Evolutionary conservation across 108 stramenopile genomes (phyloP).

Genomic region (Skeletonema potamos): DNA sequence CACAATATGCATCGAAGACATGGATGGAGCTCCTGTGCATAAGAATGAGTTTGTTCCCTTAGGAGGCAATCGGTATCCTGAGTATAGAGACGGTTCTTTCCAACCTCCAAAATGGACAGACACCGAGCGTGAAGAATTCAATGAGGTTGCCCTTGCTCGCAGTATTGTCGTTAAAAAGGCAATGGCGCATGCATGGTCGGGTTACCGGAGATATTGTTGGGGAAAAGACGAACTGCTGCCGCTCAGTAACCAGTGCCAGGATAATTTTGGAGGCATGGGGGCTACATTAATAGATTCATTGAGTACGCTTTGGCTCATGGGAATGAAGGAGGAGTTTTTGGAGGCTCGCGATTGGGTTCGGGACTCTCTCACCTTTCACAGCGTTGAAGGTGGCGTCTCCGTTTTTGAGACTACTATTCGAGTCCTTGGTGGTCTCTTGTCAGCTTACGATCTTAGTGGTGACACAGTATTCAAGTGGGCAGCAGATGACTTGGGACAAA

Average conservation of each 20-base stretch:
- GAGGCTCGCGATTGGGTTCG: conserved; percentile 64
- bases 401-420: conserved; percentile 95
- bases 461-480: conserved; percentile 29
- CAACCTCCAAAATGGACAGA: conserved; percentile 23
- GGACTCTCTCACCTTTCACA: conserved; percentile 35
- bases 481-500: conserved; percentile 33
- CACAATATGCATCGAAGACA: conserved; percentile 3
- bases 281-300: conserved; percentile 82
- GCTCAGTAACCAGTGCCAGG: conserved; percentile 10
- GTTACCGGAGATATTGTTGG: conserved; percentile 42
- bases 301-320: conserved; percentile 80
- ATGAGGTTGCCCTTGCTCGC: conserved; percentile 29
- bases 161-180: conserved; percentile 21
- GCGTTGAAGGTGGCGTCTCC: conserved; percentile 53
- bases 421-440: conserved; percentile 86
- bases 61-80: conserved; percentile 62
- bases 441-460: conserved; percentile 69
- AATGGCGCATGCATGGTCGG: conserved; percentile 44
- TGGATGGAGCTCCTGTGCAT: background rate
- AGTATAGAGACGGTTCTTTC: conserved; percentile 50
- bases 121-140: conserved; percentile 25
- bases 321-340: conserved; percentile 66
- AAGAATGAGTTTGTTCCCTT: conserved; percentile 30
- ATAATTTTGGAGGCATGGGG: conserved; percentile 67
- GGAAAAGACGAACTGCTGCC: conserved; percentile 54